Evolutionary conservation across 208 protist species (phyloP).

Genomic region (Trypanosoma grayi): DNA sequence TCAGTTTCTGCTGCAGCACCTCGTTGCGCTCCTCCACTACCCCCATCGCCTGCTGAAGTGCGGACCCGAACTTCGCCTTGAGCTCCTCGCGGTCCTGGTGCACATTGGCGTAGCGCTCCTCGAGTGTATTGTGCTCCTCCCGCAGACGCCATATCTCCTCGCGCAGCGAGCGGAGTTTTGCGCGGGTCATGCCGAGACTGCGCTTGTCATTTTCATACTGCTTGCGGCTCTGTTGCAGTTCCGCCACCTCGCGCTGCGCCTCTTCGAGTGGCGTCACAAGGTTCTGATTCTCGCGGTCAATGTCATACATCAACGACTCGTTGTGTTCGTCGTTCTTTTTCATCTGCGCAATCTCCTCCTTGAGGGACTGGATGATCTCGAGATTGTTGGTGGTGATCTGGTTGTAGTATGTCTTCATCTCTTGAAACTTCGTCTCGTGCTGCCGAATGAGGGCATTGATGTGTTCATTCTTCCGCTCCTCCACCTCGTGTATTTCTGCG

Average conservation of each 20-base stretch:
- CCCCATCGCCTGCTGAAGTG: conserved; percentile 87
- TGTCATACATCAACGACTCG: conserved; percentile 97
- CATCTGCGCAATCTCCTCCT: conserved; percentile 95
- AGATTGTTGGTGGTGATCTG: conserved; percentile 98
- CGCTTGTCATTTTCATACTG: conserved; percentile 95
- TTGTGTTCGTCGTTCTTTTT: conserved; percentile 95
- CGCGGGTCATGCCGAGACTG: conserved; percentile 83
- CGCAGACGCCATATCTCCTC: conserved; percentile 78
- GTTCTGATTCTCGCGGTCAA: conserved; percentile 95
- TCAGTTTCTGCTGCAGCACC: conserved; percentile 71
- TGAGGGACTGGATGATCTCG: conserved; percentile 97
- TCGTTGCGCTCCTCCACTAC: conserved; percentile 84
- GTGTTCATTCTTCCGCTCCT: conserved; percentile 95
- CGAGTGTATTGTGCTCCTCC: conserved; percentile 88
- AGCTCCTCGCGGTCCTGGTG: conserved; percentile 95
- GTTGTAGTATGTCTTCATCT: conserved; percentile 98
- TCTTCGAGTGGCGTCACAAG: conserved; percentile 94
- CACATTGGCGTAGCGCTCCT: conserved; percentile 87
- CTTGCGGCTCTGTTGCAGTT: conserved; percentile 89
- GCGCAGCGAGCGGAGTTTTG: conserved; percentile 73
- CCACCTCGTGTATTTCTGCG: conserved; percentile 93
- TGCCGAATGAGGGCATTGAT: conserved; percentile 95
- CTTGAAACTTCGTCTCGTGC: conserved; percentile 94
- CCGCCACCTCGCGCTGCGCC: conserved; percentile 85
- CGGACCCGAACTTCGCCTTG: conserved; percentile 88